These are phyloP conservation scores for Suhomyces vadensis DNA, from an alignment of 805 yeast genomes.

Conservation along the genomic window DNA sequence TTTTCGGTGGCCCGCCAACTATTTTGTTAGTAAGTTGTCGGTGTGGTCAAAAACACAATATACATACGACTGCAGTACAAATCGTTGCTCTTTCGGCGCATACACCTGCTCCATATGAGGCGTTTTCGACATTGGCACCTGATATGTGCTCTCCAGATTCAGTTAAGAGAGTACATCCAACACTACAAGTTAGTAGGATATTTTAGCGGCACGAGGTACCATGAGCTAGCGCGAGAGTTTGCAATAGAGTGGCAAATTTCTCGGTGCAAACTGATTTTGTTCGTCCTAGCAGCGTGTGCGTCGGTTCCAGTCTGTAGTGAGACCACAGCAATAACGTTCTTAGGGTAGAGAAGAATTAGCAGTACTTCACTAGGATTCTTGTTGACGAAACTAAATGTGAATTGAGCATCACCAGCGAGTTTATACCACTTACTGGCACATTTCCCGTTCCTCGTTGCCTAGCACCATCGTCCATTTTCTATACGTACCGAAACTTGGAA, in stretches of 20 bases:
- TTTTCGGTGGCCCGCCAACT: conserved; percentile 40
- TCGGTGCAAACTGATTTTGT: no score
- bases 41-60: neutral
- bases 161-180: conserved; percentile 75
- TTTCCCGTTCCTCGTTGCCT: neutral
- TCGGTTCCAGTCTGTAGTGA: no score
- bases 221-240: no score
- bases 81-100: conserved; percentile 45
- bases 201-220: no score
- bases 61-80: conserved; percentile 34
- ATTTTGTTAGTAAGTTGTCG: neutral
- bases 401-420: no score
- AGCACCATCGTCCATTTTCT: neutral
- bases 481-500: conserved; percentile 57
- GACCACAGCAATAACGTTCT: no score
- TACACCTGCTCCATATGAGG: conserved; percentile 68
- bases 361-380: no score
- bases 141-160: conserved; percentile 46
- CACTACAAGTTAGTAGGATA: conserved; percentile 45
- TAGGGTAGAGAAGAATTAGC: no score
- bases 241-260: no score
- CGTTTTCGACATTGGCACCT: conserved; percentile 94
- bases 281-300: no score
- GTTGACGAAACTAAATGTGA: no score
- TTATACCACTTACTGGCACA: neutral